These are phyloP conservation scores for Eutrema salsugineum DNA, from an alignment of 441 rosid genomes.

Conservation along the genomic window DNA sequence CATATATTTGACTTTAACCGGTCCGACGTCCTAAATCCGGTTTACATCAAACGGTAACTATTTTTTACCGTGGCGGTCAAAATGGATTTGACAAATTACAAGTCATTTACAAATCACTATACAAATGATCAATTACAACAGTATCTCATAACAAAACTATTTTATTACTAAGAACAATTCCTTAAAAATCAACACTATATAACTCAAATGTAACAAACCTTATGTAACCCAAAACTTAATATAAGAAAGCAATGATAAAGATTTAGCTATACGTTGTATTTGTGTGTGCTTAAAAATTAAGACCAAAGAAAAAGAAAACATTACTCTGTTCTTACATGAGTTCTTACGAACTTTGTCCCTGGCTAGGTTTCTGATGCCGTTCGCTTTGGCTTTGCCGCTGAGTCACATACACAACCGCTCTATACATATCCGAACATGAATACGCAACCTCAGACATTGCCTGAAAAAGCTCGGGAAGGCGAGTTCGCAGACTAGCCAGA, in stretches of 20 bases:
- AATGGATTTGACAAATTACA: background rate
- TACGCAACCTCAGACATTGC: slow-evolving; percentile 48
- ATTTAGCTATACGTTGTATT: background rate
- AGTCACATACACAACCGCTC: slow-evolving; percentile 37
- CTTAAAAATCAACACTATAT: background rate
- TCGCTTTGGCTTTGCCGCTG: slow-evolving; percentile 27
- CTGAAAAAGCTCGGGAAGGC: slow-evolving; percentile 70
- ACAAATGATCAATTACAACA: background rate
- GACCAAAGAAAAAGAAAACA: slow-evolving; percentile 3
- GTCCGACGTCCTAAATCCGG: background rate
- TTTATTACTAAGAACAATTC: background rate
- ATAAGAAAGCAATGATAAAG: background rate
- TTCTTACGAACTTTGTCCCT: slow-evolving; percentile 13
- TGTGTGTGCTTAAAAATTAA: background rate
- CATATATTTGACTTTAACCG: background rate
- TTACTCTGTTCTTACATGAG: background rate
- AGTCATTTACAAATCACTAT: background rate
- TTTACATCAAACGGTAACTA: background rate
- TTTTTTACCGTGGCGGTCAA: background rate
- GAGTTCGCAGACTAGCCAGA: slow-evolving; percentile 51
- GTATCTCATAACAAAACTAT: background rate
- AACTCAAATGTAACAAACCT: background rate
- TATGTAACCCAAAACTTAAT: background rate
- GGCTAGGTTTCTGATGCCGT: slow-evolving; percentile 24
- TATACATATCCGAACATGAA: slow-evolving; percentile 57